Evolutionary conservation across 2,329 filamentous ascomycete species (phyloP).

Genomic region (Paracoccidioides lutzii): DNA sequence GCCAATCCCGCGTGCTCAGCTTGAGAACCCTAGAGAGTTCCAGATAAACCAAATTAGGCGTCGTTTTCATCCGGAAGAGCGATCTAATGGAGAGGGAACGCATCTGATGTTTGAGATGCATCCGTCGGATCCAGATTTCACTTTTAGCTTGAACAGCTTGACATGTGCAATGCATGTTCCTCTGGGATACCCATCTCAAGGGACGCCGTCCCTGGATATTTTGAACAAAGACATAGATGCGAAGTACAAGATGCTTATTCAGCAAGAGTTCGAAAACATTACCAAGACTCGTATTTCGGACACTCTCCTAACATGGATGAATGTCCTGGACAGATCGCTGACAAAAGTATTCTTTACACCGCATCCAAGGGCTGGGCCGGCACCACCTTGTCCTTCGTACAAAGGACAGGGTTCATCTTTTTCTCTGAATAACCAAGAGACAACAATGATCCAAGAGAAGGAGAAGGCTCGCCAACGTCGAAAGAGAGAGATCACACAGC

Average conservation of each 20-base stretch:
- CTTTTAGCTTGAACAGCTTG: constrained; percentile 58
- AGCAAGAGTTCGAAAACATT: constrained; percentile 57
- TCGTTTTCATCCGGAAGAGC: constrained; percentile 46
- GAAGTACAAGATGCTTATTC: constrained; percentile 63
- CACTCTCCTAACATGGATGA: constrained; percentile 54
- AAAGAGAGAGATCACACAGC: constrained; percentile 8
- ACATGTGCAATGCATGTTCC: constrained; percentile 58
- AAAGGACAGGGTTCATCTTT: not conserved
- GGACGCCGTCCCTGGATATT: constrained; percentile 47
- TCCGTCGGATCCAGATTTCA: constrained; percentile 73
- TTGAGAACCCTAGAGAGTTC: constrained; percentile 57
- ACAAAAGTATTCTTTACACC: not conserved
- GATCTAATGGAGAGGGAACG: constrained; percentile 37
- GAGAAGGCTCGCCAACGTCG: constrained; percentile 29
- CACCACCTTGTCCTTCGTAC: not conserved
- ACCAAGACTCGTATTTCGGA: constrained; percentile 37
- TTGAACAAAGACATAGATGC: constrained; percentile 57
- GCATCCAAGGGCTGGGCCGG: not conserved
- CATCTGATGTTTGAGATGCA: constrained; percentile 51
- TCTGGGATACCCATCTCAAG: constrained; percentile 43
- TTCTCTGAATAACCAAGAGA: not conserved
- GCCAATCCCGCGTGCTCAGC: constrained; percentile 52
- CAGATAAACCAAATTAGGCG: constrained; percentile 60
- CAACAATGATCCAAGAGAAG: constrained; percentile 44
- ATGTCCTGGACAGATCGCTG: constrained; percentile 58